A percentile compares a stretch with the other conserved stretches of the same genome.
Conservation (phyloP, 306 rosid genomes). For the Citrullus amarus region DNA sequence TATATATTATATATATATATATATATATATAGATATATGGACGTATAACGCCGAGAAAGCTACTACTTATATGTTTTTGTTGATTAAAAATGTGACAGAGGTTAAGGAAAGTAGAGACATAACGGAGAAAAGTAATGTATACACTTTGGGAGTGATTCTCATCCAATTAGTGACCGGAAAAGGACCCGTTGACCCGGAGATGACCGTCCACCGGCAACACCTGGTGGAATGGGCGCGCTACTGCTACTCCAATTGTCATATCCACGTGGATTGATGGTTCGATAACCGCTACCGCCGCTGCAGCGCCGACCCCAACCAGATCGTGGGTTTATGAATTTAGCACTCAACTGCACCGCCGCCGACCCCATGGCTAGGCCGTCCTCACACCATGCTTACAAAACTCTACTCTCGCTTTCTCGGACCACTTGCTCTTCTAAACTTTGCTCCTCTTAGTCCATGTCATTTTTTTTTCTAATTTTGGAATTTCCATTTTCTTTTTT, state of each 20-base stretch:
- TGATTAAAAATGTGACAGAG: slow-evolving; percentile 25
- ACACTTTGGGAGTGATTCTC: slow-evolving; percentile 55
- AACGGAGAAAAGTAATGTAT: slow-evolving; percentile 57
- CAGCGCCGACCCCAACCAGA: slow-evolving; percentile 23
- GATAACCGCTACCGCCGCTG: slow-evolving; percentile 23
- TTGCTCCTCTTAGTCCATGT: neutral
- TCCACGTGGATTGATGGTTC: slow-evolving; percentile 62
- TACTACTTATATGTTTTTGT: neutral
- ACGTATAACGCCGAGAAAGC: neutral
- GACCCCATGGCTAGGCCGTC: slow-evolving; percentile 79
- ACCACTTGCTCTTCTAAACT: slow-evolving; percentile 21
- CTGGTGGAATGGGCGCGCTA: slow-evolving; percentile 85
- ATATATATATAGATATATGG: neutral
- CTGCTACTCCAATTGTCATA: slow-evolving; percentile 60
- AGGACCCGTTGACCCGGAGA: slow-evolving; percentile 39
- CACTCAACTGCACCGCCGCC: slow-evolving; percentile 58
- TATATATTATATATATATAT: neutral
- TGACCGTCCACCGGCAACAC: slow-evolving; percentile 21
- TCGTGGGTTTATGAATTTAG: slow-evolving; percentile 64
- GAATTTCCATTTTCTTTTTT: neutral
- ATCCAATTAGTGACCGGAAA: slow-evolving; percentile 75
- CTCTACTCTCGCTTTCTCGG: slow-evolving; percentile 29
- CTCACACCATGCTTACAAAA: slow-evolving; percentile 39
- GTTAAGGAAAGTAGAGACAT: slow-evolving; percentile 20
- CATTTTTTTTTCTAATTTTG: neutral